Percentiles rank a stretch among this genome's conserved stretches.
phyloP scores from a whole-genome alignment of 2,329 filamentous ascomycete species.

The Paecilomyces fulvus region DNA sequence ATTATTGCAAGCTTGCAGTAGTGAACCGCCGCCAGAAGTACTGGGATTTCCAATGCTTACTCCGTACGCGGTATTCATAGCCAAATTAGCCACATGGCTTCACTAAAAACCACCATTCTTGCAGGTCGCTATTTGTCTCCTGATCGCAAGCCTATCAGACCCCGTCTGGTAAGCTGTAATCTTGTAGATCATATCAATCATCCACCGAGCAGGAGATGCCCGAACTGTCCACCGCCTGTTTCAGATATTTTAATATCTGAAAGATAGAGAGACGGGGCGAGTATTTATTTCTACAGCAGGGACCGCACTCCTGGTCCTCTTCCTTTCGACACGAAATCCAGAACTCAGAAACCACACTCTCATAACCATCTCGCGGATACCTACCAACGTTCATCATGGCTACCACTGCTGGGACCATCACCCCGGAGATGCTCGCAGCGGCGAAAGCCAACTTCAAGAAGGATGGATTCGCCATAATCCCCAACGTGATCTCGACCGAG shows the following conservation, averaged over 20 bases:
- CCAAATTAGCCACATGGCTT: not conserved
- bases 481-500: conserved; percentile 13
- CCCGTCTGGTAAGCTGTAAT: not conserved
- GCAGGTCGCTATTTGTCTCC: not conserved
- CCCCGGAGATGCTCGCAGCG: not conserved
- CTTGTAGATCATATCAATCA: not conserved
- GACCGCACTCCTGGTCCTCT: not conserved
- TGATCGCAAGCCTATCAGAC: not conserved
- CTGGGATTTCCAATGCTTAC: too few relatives aligned
- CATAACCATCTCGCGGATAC: not conserved
- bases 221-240: not conserved
- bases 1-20: too few relatives aligned
- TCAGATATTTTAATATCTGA: not conserved
- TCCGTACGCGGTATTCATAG: not conserved
- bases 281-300: not conserved
- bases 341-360: not conserved
- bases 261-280: not conserved
- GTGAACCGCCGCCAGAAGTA: too few relatives aligned
- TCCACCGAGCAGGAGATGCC: not conserved
- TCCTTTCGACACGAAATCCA: not conserved
- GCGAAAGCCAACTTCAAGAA: conserved; percentile 9
- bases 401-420: not conserved
- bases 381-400: not conserved
- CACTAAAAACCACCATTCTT: not conserved
- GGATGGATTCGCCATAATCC: conserved; percentile 19